phyloP scores from a whole-genome alignment of 371 early-diverging fungal genomes.

The Capillidium heterosporum region DNA sequence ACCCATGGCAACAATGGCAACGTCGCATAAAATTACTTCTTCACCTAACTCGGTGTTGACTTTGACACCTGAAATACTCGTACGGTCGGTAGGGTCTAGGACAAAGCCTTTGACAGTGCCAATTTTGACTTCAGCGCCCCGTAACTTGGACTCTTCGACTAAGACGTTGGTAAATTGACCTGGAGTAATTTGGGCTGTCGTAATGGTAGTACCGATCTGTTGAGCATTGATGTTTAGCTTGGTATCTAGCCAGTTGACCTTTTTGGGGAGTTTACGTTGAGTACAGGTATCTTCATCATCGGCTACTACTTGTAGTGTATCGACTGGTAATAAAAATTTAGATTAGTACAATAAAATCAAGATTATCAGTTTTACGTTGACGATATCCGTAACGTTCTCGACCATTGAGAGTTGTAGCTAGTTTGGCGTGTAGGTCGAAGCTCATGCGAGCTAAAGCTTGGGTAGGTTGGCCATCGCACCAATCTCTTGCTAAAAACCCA shows the following conservation, averaged over 20 bases:
- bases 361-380: constrained; percentile 10
- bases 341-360: background rate
- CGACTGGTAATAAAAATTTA: constrained; percentile 6
- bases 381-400: constrained; percentile 34
- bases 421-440: constrained; percentile 34
- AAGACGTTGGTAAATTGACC: background rate
- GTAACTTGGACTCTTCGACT: constrained; percentile 3
- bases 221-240: constrained; percentile 15
- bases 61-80: constrained; percentile 12
- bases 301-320: constrained; percentile 16
- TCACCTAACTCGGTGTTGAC: constrained; percentile 17
- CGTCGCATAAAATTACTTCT: constrained; percentile 11
- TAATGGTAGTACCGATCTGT: constrained; percentile 22
- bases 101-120: constrained; percentile 5
- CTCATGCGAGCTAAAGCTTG: constrained; percentile 26
- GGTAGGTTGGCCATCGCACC: constrained; percentile 28
- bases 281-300: background rate
- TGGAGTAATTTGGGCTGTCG: constrained; percentile 36
- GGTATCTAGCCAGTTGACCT: constrained; percentile 19
- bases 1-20: constrained; percentile 25
- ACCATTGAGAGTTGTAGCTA: constrained; percentile 32
- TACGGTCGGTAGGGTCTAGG: constrained; percentile 7
- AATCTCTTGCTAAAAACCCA: constrained; percentile 48
- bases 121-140: constrained; percentile 13
- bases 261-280: background rate